Conservation (phyloP, 805 yeast species). For the Lipomyces starkeyi region DNA sequence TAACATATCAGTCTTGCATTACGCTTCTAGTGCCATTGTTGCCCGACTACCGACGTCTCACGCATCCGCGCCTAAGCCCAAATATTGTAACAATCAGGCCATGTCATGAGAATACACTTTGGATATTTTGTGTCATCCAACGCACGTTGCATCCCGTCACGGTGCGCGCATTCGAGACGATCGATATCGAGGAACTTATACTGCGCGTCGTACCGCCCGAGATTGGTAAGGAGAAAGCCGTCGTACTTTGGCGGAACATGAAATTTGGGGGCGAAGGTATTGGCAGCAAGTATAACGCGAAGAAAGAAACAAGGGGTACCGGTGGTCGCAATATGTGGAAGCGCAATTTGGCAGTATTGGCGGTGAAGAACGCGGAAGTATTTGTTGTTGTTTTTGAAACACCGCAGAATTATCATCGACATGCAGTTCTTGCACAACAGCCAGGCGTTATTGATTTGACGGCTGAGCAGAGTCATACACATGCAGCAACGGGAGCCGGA, state of each 20-base stretch:
- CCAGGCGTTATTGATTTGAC: slow-evolving; percentile 2
- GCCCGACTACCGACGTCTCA: slow-evolving; percentile 33
- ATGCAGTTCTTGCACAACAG: not conserved
- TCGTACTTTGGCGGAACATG: slow-evolving; percentile 38
- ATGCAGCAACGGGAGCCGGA: not conserved
- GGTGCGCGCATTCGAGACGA: slow-evolving; percentile 38
- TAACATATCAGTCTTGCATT: slow-evolving; percentile 36
- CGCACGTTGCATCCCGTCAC: slow-evolving; percentile 37
- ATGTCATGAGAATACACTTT: slow-evolving; percentile 36
- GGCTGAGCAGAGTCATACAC: not conserved
- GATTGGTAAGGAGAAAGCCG: slow-evolving; percentile 29
- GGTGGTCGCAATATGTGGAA: slow-evolving; percentile 38
- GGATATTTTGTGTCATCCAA: slow-evolving; percentile 37
- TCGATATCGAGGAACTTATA: slow-evolving; percentile 35
- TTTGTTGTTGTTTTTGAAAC: slow-evolving; percentile 33
- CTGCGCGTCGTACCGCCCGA: slow-evolving; percentile 35
- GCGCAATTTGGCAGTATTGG: slow-evolving; percentile 35
- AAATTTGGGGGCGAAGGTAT: slow-evolving; percentile 37
- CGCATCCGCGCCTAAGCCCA: slow-evolving; percentile 38
- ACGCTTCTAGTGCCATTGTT: slow-evolving; percentile 32
- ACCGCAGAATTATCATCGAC: not conserved
- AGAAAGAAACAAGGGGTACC: slow-evolving; percentile 35
- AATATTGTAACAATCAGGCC: slow-evolving; percentile 37
- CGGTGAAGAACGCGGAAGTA: slow-evolving; percentile 38
- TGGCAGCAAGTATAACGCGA: slow-evolving; percentile 27